Evolutionary conservation across 805 yeast species (phyloP), one percentile per base, ranked within the genome.

Genomic region (Saturnispora mendoncae): DNA sequence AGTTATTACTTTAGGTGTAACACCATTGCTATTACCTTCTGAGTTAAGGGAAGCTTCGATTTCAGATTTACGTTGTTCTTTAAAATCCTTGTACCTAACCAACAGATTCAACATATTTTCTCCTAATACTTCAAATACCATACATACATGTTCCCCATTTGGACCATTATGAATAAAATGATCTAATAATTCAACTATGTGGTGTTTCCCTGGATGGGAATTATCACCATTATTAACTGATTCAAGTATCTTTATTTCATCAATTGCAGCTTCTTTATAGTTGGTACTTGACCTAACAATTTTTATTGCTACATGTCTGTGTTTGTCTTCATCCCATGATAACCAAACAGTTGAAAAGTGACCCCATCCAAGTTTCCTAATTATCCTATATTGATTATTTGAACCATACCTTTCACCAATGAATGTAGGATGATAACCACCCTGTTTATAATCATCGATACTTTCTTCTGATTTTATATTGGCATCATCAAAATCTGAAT

Each of bases 291-390:
- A 68, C 46, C 77, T 66, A 15, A 78, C 81, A 46, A 78, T 71
- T 52, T 78, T 78, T 49, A 78, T 64, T 18, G 84, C 84, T 43
- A 74, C 80, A 50, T 74, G 79, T 23, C 64, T 53, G 14, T 62
- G 61, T 13, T 51, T 33, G 3, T 48, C 42, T 2, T 57, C 47
- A 39, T 70, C 72, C 38, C 54, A 58, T 1, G 81, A 81, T 23
- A 78, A 56, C 84, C 84, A 78, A n/a, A 78, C 84, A 1, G 84
- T 77, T 30, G 80, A 73, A 50, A 78, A 78, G 52, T 78, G 82
- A 27, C 85, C 84, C 82, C 82, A 76, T 3, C 85, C 85, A 7
- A 78, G 60, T 54, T 78, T 78, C 23, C 82, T 60, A 17, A 74
- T 62, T 20, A 76, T 59, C 7, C 61, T 52, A 54, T 76, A 76